These are phyloP conservation scores for Aureobasidium sp. DNA, from an alignment of 2,329 filamentous ascomycete species.

Conservation along the genomic window DNA sequence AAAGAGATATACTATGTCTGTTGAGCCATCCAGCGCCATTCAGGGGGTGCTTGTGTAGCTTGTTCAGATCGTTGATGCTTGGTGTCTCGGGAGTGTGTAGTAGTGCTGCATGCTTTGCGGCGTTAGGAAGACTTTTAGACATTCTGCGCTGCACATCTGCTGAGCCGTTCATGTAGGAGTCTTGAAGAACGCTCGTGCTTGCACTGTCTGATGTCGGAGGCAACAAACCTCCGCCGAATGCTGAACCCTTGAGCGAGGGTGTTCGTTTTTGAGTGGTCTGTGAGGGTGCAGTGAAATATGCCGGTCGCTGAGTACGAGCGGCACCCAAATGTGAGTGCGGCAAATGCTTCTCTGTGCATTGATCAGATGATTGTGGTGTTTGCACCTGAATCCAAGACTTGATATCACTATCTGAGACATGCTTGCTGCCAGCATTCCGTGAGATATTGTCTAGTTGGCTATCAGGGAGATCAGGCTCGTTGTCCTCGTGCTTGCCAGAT, in stretches of 20 bases:
- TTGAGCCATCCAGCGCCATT: not conserved
- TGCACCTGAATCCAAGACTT: constrained; percentile 4
- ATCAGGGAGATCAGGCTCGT: not conserved
- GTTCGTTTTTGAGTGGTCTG: not conserved
- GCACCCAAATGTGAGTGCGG: not conserved
- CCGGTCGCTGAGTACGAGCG: not conserved
- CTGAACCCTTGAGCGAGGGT: constrained; percentile 15
- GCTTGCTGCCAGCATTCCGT: not conserved
- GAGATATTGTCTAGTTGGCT: not conserved
- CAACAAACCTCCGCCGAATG: constrained; percentile 21
- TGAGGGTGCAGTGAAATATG: not conserved
- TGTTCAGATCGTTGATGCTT: not conserved
- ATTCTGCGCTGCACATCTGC: not conserved
- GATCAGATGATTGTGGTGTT: not conserved
- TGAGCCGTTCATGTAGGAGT: constrained; percentile 15
- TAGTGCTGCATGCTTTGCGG: not conserved
- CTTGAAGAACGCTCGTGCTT: constrained; percentile 25
- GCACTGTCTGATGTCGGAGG: constrained; percentile 27
- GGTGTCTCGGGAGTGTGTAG: not conserved
- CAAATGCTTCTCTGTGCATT: not conserved
- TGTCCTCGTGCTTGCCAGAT: not conserved
- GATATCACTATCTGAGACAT: not conserved
- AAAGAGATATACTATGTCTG: constrained; percentile 6
- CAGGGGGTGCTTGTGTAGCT: not conserved
- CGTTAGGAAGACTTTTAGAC: not conserved